Evolutionary conservation across 345 rosid genomes (phyloP).

Genomic region (Corchorus capsularis): DNA sequence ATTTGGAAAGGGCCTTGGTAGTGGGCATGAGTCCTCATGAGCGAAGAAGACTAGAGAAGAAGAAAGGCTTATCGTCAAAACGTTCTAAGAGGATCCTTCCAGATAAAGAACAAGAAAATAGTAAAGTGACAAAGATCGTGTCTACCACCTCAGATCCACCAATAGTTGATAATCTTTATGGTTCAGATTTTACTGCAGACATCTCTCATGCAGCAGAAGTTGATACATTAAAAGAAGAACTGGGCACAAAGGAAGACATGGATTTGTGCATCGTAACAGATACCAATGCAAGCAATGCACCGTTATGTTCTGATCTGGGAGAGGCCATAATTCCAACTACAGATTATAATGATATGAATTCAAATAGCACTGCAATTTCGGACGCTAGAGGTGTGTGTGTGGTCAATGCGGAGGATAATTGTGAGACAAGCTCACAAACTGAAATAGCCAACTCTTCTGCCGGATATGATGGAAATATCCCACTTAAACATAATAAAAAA

Average conservation of each 20-base stretch:
- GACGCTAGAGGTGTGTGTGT: constrained; percentile 27
- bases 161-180: constrained; percentile 20
- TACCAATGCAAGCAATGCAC: constrained; percentile 23
- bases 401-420: constrained; percentile 34
- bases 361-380: constrained; percentile 27
- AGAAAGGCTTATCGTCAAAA: constrained; percentile 54
- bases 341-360: constrained; percentile 25
- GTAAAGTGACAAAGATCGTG: constrained; percentile 11
- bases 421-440: constrained; percentile 17
- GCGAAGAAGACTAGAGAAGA: constrained; percentile 67
- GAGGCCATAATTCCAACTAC: constrained; percentile 22
- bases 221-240: constrained; percentile 13
- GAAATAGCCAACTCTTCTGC: constrained; percentile 28
- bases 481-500: constrained; percentile 54
- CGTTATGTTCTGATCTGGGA: constrained; percentile 20
- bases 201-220: constrained; percentile 6
- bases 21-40: constrained; percentile 93
- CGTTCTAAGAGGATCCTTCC: constrained; percentile 26
- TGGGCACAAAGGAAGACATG: constrained; percentile 20
- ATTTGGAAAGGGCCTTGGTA: constrained; percentile 82
- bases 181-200: constrained; percentile 19
- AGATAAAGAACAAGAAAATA: constrained; percentile 35
- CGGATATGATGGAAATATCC: constrained; percentile 31
- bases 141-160: constrained; percentile 21
- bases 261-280: constrained; percentile 22